Base-by-base conservation (phyloP, 805 yeast genomes). In the Spathaspora gorwiae region DNA sequence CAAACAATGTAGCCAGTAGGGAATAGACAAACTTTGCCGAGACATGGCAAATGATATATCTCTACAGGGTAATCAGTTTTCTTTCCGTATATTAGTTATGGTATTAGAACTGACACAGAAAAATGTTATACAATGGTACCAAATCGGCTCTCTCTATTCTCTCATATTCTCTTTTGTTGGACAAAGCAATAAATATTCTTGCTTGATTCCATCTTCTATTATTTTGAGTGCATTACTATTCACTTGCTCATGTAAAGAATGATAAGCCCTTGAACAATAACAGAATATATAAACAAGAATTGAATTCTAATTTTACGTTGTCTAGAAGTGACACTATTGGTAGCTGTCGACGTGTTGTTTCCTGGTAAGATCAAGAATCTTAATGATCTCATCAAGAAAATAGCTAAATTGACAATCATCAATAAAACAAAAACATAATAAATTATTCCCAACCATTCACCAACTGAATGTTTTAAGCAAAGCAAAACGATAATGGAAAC, bases 261-360 rank as follows among this genome's bases (percentile, higher is more conserved):
- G 44, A 88, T 69, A 14, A 81, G 57, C 19, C 86, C 78, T 69
- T 92, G 98, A 57, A 90, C 74, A 12, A 87, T 73, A 56, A 89
- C 88, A 7, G 95, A 83, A 64, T 92, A 92, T 36, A 85, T 72
- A 56, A 92, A 90, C 51, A 92, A 70, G 61, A 87, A 92, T 57
- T 92, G 95, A 47, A 94, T 84, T 53, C 97, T 80, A 48, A 86
- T 79, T 62, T 87, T 84, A 51, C 89, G 78, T 48, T 84, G 85
- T 26, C 80, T 79, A 37, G 80, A 75, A 46, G 84, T 78, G 44
- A 87, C 76, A 35, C 79, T 80, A 43, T 79, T 79, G 45, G 72
- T 70, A 29, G 65, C 62, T 19, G 47, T 35, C 12, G 38, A 32
- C 3, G 38, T 15, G 64, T 61, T 11, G 60, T 73, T 44, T 9